Conservation (phyloP, 257 asterid genomes). For the Plantago major region DNA sequence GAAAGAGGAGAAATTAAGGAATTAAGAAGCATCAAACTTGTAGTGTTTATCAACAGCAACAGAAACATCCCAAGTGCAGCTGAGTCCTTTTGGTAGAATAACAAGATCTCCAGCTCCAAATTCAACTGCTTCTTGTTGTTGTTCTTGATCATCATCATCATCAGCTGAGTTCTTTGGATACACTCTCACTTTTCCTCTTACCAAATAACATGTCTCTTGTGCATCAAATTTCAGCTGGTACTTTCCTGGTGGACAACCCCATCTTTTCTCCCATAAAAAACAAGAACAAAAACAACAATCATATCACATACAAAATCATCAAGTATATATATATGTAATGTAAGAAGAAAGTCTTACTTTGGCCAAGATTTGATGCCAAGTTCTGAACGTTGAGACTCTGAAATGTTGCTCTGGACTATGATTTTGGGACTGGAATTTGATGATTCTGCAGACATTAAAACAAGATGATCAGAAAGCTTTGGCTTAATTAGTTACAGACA, state of each 20-base stretch:
- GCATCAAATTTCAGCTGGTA: constrained; percentile 78
- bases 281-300: no score
- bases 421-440: constrained; percentile 47
- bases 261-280: constrained; percentile 21
- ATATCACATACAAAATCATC: no score
- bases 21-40: constrained; percentile 56
- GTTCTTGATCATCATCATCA: constrained; percentile 9
- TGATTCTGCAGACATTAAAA: constrained; percentile 30
- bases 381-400: constrained; percentile 58
- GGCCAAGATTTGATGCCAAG: constrained; percentile 94
- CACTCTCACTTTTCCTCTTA: constrained; percentile 74
- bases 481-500: no score
- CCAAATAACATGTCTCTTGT: constrained; percentile 65
- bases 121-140: constrained; percentile 41
- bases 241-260: constrained; percentile 91
- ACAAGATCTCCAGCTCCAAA: constrained; percentile 93
- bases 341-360: no score
- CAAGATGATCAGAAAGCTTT: background rate
- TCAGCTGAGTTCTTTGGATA: constrained; percentile 39
- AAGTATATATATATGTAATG: no score
- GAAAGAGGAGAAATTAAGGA: background rate
- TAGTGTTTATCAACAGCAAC: constrained; percentile 77
- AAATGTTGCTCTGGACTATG: constrained; percentile 61
- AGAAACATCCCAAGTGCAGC: constrained; percentile 93
- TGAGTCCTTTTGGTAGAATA: constrained; percentile 68